phyloP scores from a whole-genome alignment of 257 asterid species.

The Osmanthus fragrans region DNA sequence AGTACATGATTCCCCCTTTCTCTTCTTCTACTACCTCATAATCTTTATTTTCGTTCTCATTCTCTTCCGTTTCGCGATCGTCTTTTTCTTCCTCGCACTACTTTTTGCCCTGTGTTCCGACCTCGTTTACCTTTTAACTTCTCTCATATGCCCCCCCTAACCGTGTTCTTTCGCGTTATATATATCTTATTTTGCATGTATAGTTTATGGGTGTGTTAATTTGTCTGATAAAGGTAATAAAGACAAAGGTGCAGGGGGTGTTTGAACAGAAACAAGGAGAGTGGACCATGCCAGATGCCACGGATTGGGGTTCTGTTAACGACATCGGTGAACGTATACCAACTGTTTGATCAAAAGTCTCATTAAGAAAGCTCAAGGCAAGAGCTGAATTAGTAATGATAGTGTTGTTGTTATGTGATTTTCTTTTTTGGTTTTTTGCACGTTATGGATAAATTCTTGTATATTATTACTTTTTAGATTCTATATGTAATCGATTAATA shows the following conservation, averaged over 20 bases:
- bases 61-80: slow-evolving; percentile 29
- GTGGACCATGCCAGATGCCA: background rate
- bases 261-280: background rate
- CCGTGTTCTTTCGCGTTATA: background rate
- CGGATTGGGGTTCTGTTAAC: background rate
- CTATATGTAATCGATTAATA: background rate
- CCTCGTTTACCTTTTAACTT: slow-evolving; percentile 26
- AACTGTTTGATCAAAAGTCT: background rate
- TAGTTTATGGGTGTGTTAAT: background rate
- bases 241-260: background rate
- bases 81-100: slow-evolving; percentile 33
- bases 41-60: slow-evolving; percentile 22
- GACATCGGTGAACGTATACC: background rate
- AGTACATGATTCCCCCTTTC: slow-evolving; percentile 17
- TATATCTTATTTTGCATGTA: background rate
- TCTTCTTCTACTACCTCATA: slow-evolving; percentile 20
- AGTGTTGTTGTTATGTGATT: background rate
- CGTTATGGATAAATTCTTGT: background rate
- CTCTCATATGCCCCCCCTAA: slow-evolving; percentile 34
- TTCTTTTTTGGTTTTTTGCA: background rate
- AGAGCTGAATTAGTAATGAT: background rate
- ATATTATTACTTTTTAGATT: background rate
- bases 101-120: slow-evolving; percentile 33
- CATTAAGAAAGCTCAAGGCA: background rate
- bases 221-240: background rate